phyloP scores from a whole-genome alignment of 768 basidiomycete species.

The Trametes sanguinea region DNA sequence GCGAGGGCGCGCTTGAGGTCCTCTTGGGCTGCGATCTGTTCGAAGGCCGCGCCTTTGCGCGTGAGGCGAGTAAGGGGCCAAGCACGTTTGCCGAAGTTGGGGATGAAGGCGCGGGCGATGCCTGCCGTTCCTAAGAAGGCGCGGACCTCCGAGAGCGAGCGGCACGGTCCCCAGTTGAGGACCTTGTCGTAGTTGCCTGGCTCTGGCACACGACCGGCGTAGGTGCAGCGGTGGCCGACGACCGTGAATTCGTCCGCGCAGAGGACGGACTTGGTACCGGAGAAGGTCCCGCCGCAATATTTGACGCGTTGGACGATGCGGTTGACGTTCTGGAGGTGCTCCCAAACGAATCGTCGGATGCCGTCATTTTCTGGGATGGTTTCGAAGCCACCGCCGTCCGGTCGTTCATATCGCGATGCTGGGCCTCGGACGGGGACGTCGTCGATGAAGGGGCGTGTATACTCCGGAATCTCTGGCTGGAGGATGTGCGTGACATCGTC shows the following conservation, averaged over 20 bases:
- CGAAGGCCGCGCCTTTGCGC: constrained; percentile 26
- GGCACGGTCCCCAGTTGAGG: constrained; percentile 26
- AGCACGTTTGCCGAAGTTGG: constrained; percentile 26
- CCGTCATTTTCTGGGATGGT: too few species aligned
- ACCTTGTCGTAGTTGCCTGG: constrained; percentile 30
- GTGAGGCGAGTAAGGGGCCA: constrained; percentile 24
- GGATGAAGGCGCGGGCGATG: constrained; percentile 26
- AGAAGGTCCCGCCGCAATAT: constrained; percentile 29
- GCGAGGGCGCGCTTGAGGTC: constrained; percentile 23
- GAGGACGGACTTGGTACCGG: constrained; percentile 4
- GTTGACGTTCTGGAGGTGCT: constrained; percentile 31
- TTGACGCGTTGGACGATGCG: constrained; percentile 37
- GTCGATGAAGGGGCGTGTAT: constrained; percentile 18
- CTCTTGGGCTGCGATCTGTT: constrained; percentile 17
- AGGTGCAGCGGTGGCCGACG: constrained; percentile 42
- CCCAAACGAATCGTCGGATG: too few species aligned
- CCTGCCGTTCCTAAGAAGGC: constrained; percentile 5
- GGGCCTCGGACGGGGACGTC: too few species aligned
- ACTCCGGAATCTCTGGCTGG: constrained; percentile 19
- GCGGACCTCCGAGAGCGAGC: constrained; percentile 26
- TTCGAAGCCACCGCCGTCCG: too few species aligned
- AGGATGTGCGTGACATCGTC: constrained; percentile 18
- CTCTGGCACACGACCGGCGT: constrained; percentile 36
- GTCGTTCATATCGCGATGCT: too few species aligned
- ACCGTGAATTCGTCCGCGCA: constrained; percentile 22